Percentiles rank a stretch among this genome's conserved stretches.
These are phyloP conservation scores for Solanum okadae DNA, from an alignment of 257 asterid species.

Conservation along the genomic window DNA sequence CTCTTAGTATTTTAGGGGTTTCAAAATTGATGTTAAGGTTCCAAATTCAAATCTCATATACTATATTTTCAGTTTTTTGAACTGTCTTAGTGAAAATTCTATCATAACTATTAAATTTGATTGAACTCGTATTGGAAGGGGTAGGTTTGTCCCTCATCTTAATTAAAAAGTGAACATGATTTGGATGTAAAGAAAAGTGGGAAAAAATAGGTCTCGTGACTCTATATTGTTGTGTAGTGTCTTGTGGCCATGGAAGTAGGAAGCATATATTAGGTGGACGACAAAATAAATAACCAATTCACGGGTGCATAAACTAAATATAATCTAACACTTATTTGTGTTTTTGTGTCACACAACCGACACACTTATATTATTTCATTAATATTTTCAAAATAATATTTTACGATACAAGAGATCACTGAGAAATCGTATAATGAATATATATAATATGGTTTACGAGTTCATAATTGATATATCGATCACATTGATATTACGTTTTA, in stretches of 20 bases:
- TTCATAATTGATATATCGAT: background rate
- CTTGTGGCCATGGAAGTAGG: constrained; percentile 30
- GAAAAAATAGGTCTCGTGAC: constrained; percentile 43
- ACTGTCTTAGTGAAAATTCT: background rate
- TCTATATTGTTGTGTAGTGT: constrained; percentile 42
- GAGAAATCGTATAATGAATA: no score
- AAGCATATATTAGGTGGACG: background rate
- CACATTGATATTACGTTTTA: no score
- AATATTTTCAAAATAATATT: background rate
- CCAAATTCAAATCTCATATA: background rate
- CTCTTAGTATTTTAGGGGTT: background rate
- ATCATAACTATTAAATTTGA: background rate
- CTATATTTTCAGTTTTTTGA: background rate
- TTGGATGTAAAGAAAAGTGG: constrained; percentile 5
- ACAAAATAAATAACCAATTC: constrained; percentile 16
- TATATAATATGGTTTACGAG: background rate
- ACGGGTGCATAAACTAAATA: constrained; percentile 15
- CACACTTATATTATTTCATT: background rate
- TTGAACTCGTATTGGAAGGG: background rate
- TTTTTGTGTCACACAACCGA: background rate
- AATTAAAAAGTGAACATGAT: constrained; percentile 1
- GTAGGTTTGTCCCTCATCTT: background rate
- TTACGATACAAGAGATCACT: background rate
- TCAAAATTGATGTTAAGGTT: background rate
- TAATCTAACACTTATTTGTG: background rate